Percentiles rank a stretch among this genome's conserved stretches.
Conservation (phyloP, 2,329 filamentous ascomycete genomes). For the Fusarium setosum region DNA sequence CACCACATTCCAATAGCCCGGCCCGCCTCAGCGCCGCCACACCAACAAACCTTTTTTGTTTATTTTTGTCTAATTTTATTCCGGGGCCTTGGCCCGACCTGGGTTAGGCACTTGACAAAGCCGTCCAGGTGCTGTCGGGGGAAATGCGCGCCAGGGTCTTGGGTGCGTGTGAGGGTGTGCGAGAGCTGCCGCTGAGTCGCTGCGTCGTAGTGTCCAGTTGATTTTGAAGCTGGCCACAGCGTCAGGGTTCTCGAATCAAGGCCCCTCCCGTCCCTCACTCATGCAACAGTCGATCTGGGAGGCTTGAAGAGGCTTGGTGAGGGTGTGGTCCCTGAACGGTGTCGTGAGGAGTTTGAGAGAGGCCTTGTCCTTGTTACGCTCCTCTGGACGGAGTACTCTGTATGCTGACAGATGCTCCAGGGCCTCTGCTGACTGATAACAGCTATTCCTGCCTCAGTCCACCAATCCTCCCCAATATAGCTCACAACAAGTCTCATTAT, state of each 20-base stretch:
- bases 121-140: neutral
- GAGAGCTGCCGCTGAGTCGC: neutral
- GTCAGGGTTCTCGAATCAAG: constrained; percentile 23
- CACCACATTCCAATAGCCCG: constrained; percentile 2
- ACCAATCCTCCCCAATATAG: neutral
- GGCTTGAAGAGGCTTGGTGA: constrained; percentile 3
- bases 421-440: neutral
- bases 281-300: constrained; percentile 26
- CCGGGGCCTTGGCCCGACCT: constrained; percentile 21
- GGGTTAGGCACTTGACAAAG: constrained; percentile 24
- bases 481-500: constrained; percentile 6
- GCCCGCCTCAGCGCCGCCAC: constrained; percentile 7
- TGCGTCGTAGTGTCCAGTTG: neutral
- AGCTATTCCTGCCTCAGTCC: neutral
- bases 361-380: neutral
- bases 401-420: neutral
- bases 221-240: neutral
- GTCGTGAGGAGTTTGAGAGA: no score
- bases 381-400: neutral
- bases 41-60: neutral
- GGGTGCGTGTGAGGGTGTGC: neutral
- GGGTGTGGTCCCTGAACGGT: constrained; percentile 13
- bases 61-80: constrained; percentile 36
- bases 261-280: constrained; percentile 27
- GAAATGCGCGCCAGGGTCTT: constrained; percentile 7